Base-by-base conservation (phyloP, 768 basidiomycete species). In the Psilocybe cyanescens region DNA sequence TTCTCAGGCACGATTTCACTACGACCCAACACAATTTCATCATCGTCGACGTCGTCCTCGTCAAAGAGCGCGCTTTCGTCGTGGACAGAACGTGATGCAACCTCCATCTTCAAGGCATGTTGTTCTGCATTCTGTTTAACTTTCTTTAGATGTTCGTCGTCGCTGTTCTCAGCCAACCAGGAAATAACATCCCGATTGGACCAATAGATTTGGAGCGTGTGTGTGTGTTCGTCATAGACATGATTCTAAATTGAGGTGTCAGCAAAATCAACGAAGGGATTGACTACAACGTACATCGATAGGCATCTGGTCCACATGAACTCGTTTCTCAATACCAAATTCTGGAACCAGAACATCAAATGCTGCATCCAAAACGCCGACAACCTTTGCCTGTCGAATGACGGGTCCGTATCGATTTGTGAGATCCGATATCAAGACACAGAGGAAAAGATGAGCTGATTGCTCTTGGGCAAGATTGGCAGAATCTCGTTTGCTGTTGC, bases 261-360 rank as follows among this genome's bases (percentile, higher is more conserved):
- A 75, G 66, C 45, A 50, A 29, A 5, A 14, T 28, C 14, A 41
- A 44, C 56, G 44, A 19, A 39, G 1, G 19, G 11, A 14, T 48
- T 56, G 46, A 19, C 44, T 31, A 19, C 11, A 49, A 76, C 89
- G 77, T 70, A 95, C 94, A 66, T 97, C 94, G 60, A 97, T 94
- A 28, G 97, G 97, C 94, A 99, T 97, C 77, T 99, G 95, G 72
- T 99, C 97, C 45, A 96, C 94, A 69, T 99, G 97, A 2, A 99
- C 96, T 39, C 97, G 86, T 81, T 99, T 99, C 80, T 99, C 97
- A 67, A 99, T 98, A 33, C 97, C 94, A 71, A 99, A 99, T 74
- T 99, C 97, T 45, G 94, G 92, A 11, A 99, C 88, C 33, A 97
- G 79, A 30, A 99, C 97, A 70, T 99, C 97, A 68, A 98, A 99